Evolutionary conservation across 2,329 filamentous ascomycete genomes (phyloP), one percentile per base, ranked within the genome.

Genomic region (Triangularia setosa): DNA sequence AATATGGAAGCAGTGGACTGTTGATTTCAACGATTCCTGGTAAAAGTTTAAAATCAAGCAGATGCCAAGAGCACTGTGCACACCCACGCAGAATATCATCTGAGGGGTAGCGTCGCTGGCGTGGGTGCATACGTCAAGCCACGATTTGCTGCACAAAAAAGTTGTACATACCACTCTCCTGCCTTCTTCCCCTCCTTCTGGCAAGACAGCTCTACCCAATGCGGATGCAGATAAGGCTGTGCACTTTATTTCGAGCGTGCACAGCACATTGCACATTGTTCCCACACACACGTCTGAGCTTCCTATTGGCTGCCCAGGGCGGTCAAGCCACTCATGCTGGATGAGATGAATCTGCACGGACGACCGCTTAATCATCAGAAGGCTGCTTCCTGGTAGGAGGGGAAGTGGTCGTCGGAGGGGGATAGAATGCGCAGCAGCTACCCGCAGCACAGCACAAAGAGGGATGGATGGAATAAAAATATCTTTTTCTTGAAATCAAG

Each of bases 351-450:
- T 48, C 30, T 40, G 16, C 35, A 40, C 16, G 16, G 14, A 6
- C 1, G 35, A 56, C 14, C 63, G 58, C 66, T 67, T 66, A 63
- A 62, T 67, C 64, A 67, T 62, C 64, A 21, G 40, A 48, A 4
- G 35, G 35, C 35, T 40, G 35, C 35, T 40, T 40, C 35, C 35
- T 14, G 16, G 35, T n/a, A 40, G 35, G 35, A 40, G 64, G 57
- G 62, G 68, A 68, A 28, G 2, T 9, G 3, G 60, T 57, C 57
- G 55, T 57, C 67, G 68, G 60, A 57, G 61, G 56, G 60, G 61
- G 66, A 68, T n/a, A 68, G 70, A 68, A 52, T 69, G 67, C 67
- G 70, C 69, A 69, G 70, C 66, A 65, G 62, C 64, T 24, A 55
- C 23, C 21, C 25, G 25, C 40, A 61, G 63, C 65, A 65, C 27